Evolutionary conservation across 441 rosid genomes (phyloP).

Genomic region (Euphorbia celastroides): DNA sequence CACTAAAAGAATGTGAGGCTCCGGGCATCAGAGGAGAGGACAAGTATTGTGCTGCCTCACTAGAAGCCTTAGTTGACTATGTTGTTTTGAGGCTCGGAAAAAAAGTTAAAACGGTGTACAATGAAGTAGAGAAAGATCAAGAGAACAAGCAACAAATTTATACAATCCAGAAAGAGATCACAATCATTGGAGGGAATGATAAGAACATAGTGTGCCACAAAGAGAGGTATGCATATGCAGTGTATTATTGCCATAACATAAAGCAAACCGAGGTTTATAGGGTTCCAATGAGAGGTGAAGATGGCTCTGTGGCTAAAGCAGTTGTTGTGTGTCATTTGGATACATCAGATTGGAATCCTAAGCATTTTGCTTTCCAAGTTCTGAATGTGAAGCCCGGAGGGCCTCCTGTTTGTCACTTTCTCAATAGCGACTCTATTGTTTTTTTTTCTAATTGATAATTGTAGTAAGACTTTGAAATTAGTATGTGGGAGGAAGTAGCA

Average conservation of each 20-base stretch:
- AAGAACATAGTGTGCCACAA: background rate
- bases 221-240: conserved; percentile 1
- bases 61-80: conserved; percentile 4
- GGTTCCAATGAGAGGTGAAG: background rate
- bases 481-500: no score
- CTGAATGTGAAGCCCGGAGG: conserved; percentile 10
- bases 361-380: background rate
- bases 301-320: background rate
- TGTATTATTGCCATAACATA: conserved; percentile 1
- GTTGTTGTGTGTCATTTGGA: background rate
- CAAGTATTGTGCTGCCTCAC: conserved; percentile 5
- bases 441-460: no score
- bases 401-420: background rate
- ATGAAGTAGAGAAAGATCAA: background rate
- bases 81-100: background rate
- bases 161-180: background rate
- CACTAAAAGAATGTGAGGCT: conserved; percentile 3
- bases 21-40: conserved; percentile 3
- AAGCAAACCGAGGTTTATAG: background rate
- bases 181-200: background rate
- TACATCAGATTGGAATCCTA: conserved; percentile 5
- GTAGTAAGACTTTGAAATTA: no score
- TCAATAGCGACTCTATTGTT: no score
- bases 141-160: background rate
- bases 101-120: background rate